These are phyloP conservation scores for Eimeria acervulina DNA, from an alignment of 169 alveolate genomes.

Conservation along the genomic window DNA sequence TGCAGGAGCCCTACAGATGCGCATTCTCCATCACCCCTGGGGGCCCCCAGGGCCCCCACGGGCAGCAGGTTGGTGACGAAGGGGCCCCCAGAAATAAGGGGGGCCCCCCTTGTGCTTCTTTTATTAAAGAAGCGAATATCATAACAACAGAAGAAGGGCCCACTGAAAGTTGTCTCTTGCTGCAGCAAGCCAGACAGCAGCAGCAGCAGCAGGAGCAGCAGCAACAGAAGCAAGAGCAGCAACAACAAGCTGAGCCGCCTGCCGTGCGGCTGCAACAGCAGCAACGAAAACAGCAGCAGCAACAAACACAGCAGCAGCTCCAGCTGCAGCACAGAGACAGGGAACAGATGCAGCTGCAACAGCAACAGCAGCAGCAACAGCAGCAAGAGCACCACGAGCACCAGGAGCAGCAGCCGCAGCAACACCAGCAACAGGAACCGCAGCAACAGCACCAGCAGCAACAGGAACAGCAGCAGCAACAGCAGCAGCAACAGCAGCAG, in stretches of 20 bases:
- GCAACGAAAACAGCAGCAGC: slow-evolving; percentile 2
- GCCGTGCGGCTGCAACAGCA: neutral
- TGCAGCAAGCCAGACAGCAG: neutral
- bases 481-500: too few relatives aligned
- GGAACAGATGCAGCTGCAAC: neutral
- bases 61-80: neutral
- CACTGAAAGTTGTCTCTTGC: neutral
- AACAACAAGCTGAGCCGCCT: neutral
- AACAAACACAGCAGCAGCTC: neutral
- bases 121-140: too few relatives aligned
- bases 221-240: slow-evolving; percentile 15
- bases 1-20: neutral
- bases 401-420: slow-evolving; percentile 49
- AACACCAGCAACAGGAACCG: neutral
- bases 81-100: neutral
- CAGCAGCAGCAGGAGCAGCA: neutral
- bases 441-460: neutral
- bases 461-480: too few relatives aligned
- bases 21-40: too few relatives aligned
- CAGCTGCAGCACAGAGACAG: neutral
- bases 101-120: neutral
- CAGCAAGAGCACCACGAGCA: neutral
- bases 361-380: neutral
- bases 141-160: neutral
- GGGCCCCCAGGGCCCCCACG: slow-evolving; percentile 1